Base-by-base conservation (phyloP, 768 basidiomycete genomes). In the Auriscalpium orientale region DNA sequence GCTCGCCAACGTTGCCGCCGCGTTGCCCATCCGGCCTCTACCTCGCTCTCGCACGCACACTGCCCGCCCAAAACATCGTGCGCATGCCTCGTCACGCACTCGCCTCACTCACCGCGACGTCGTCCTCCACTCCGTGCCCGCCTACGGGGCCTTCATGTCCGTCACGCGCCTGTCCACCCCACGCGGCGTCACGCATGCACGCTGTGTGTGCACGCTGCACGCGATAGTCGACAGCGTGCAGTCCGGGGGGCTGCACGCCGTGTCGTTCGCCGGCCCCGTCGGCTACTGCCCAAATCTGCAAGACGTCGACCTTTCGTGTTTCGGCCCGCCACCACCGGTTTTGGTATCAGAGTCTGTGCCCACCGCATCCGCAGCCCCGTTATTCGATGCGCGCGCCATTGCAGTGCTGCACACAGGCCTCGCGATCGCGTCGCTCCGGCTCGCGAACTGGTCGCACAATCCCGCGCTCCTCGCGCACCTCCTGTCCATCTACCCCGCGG, bases 391-490 rank as follows among this genome's bases (percentile, higher is more conserved):
- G 0, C 66, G 65, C 51, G 82, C 80, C 2, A 67, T 87, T 34
- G 68, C 76, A 16, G 66, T 79, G 45, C 75, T 88, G 51, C 77
- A 71, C 52, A 66, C 76, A 10, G 84, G 81, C n/a, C 82, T 85
- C 1, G 65, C 58, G 46, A 71, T 76, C 34, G 65, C 69, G 8
- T 68, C 74, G 6, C 73, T 89, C 5, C 77, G 78, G 54, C 83
- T 89, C 63, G 79, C 76, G 65, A 89, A 89, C 65, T 88, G 84
- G 85, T 83, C 87, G 11, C 79, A 83, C 58, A 82, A 85, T 64
- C 69, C 75, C 50, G 69, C 79, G 43, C 71, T 78, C 15, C 70
- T 88, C 51, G 70, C 75, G 48, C 83, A 85, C 66, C 77, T 89
- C 43, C 79, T 89, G 59, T 76, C 79, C 51, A 71, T 83, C 54